These are phyloP conservation scores for Leptodontidium sp. DNA, from an alignment of 2,329 filamentous ascomycete species.

Conservation along the genomic window DNA sequence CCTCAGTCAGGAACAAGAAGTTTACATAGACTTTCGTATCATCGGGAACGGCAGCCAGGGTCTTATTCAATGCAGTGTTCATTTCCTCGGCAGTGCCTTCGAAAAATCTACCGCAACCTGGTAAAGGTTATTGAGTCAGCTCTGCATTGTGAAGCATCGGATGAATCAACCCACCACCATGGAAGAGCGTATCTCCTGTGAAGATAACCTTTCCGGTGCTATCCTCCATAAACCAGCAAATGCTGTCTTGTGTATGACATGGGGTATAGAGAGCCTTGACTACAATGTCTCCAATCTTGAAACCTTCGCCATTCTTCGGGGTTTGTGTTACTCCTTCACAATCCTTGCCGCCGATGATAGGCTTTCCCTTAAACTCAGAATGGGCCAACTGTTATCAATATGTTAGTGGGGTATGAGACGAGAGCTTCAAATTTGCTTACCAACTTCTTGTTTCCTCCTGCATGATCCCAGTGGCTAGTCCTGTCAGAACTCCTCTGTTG, in stretches of 20 bases:
- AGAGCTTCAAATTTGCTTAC: constrained; percentile 54
- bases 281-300: constrained; percentile 83
- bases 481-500: constrained; percentile 22
- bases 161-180: constrained; percentile 70
- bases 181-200: constrained; percentile 95
- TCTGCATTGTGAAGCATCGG: neutral
- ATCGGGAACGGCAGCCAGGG: constrained; percentile 80
- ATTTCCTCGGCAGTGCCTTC: constrained; percentile 91
- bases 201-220: constrained; percentile 82
- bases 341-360: constrained; percentile 87
- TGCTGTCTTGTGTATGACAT: constrained; percentile 98
- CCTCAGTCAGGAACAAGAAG: constrained; percentile 30
- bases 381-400: constrained; percentile 31
- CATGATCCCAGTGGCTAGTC: constrained; percentile 89
- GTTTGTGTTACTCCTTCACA: constrained; percentile 83
- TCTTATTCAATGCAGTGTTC: constrained; percentile 90
- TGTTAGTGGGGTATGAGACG: neutral
- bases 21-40: constrained; percentile 91
- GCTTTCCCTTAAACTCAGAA: constrained; percentile 51
- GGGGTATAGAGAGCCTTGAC: constrained; percentile 93
- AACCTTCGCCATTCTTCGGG: constrained; percentile 77
- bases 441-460: constrained; percentile 87
- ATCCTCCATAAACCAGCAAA: constrained; percentile 93
- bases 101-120: constrained; percentile 94
- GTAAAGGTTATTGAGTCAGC: constrained; percentile 6